Base-by-base conservation (phyloP, 2,329 filamentous ascomycete genomes). In the Exophiala sp. region DNA sequence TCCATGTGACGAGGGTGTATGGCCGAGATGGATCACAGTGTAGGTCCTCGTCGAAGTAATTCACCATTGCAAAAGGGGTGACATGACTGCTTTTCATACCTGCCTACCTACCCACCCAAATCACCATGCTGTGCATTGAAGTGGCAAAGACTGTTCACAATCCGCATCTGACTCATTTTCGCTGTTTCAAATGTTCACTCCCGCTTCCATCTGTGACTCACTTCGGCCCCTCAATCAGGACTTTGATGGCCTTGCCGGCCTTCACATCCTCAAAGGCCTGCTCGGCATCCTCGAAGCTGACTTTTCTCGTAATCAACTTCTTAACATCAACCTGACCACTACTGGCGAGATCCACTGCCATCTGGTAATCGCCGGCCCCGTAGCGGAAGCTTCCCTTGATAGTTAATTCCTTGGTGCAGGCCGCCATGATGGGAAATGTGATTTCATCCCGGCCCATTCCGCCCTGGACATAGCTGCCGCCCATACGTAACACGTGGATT, bases 391-490 rank as follows among this genome's bases (percentile, higher is more conserved):
- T 90, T 18, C 91, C 91, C 65, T 85, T 86, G 40, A 86, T 78
- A 9, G 83, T 94, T 44, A 95, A 75, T 74, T 97, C 91, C 73
- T 96, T 96, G 43, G 83, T 77, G 67, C 89, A 94, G 64, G 94
- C 76, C 3, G 86, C 85, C 79, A 91, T 86, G 66, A 97, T 95
- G 44, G 91, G 91, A 73, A 96, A 95, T 7, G 71, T 86, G 67
- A 96, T 90, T 63, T 95, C 87, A 32, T 81, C 69, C 65, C 85
- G 86, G 64, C 91, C 91, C 88, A 96, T 95, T 48, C 90, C 90
- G 52, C 83, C 88, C 71, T 94, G 88, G 7, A 94, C 83, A 62
- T 88, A 91, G 13, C 78, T 83, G 24, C 87, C 87, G 48, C 87
- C 87, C 40, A 75, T 74, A 56, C 82, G 78, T 21, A 89, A 78